phyloP scores from a whole-genome alignment of 108 stramenopile species.

The Fragilariopsis cylindrus region DNA sequence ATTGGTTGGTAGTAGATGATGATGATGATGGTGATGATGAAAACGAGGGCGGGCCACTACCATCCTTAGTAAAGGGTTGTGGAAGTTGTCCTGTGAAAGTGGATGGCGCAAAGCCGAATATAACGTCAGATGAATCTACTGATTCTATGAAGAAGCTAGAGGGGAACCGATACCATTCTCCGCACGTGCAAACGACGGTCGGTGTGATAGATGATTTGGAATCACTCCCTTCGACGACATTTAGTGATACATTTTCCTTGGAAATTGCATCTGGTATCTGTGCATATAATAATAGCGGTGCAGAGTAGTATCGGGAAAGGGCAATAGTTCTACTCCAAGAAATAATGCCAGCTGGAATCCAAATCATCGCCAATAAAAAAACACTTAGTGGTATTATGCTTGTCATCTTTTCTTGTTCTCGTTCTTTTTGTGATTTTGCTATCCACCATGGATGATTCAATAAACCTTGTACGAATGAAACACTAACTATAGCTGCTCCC shows the following conservation, averaged over 20 bases:
- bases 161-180: slow-evolving; percentile 98
- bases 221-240: background rate
- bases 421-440: background rate
- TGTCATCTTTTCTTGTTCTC: slow-evolving; percentile 14
- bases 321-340: slow-evolving; percentile 66
- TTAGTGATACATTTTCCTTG: background rate
- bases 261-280: slow-evolving; percentile 20
- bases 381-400: background rate
- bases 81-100: slow-evolving; percentile 92
- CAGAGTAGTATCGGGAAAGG: slow-evolving; percentile 69
- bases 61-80: slow-evolving; percentile 72
- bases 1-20: slow-evolving; percentile 34
- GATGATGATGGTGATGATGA: too few relatives aligned
- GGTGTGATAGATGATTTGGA: slow-evolving; percentile 6
- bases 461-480: slow-evolving; percentile 13
- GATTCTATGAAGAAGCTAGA: slow-evolving; percentile 86
- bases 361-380: slow-evolving; percentile 30
- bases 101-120: slow-evolving; percentile 81
- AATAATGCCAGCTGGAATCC: slow-evolving; percentile 42
- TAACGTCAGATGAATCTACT: slow-evolving; percentile 25
- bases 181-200: slow-evolving; percentile 82
- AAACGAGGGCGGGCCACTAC: slow-evolving; percentile 36
- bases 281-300: slow-evolving; percentile 72
- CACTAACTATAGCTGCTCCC: slow-evolving; percentile 45
- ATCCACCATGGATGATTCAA: background rate